These are phyloP conservation scores for Phyllosticta paracitricarpa DNA, from an alignment of 2,329 filamentous ascomycete genomes.

Conservation along the genomic window DNA sequence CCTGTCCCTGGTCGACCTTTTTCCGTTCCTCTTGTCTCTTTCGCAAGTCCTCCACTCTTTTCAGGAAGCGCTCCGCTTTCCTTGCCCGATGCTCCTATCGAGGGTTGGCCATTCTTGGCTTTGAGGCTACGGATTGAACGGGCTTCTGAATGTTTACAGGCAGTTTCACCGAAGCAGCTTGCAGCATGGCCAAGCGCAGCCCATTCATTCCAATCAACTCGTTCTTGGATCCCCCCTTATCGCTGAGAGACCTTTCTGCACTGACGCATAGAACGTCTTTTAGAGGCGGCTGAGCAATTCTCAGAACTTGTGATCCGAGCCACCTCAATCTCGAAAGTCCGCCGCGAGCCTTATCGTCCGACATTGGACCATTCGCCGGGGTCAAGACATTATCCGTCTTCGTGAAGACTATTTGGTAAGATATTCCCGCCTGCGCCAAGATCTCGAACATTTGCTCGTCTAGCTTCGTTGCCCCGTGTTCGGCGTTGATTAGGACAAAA, in stretches of 20 bases:
- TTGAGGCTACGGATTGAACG: too few species aligned
- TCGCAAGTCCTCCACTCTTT: background rate
- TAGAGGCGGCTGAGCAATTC: conserved; percentile 28
- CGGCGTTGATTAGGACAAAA: conserved; percentile 55
- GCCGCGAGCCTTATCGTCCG: background rate
- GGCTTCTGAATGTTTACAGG: too few species aligned
- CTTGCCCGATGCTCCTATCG: too few species aligned
- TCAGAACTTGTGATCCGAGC: background rate
- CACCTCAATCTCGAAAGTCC: too few species aligned
- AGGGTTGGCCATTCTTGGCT: too few species aligned
- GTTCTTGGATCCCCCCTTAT: conserved; percentile 34
- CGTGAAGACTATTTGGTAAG: conserved; percentile 56
- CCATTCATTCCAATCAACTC: conserved; percentile 47
- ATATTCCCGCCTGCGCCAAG: conserved; percentile 46
- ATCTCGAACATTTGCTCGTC: conserved; percentile 49
- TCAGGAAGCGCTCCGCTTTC: too few species aligned
- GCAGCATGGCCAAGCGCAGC: conserved; percentile 54
- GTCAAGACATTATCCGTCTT: conserved; percentile 52
- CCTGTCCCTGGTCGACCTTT: background rate
- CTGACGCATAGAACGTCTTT: conserved; percentile 54
- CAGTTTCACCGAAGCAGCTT: conserved; percentile 44
- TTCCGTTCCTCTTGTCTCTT: background rate
- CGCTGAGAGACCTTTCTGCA: conserved; percentile 32
- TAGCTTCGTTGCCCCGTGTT: conserved; percentile 52
- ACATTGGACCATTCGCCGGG: conserved; percentile 18